These are phyloP conservation scores for Aspergillus thermomutatus DNA, from an alignment of 2,329 filamentous ascomycete genomes.

Conservation along the genomic window DNA sequence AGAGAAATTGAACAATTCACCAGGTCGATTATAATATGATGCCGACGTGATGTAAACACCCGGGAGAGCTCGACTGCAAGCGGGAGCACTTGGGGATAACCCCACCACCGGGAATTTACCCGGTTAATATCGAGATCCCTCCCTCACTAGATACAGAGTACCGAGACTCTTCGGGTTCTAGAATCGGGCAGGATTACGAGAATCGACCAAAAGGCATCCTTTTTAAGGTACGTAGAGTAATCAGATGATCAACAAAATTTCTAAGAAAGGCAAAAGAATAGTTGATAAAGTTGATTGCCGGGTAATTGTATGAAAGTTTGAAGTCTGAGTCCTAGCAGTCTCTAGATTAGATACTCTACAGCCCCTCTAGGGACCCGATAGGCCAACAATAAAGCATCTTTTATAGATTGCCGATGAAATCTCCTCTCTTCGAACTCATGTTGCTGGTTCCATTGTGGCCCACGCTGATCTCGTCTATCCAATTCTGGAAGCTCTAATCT, in stretches of 20 bases:
- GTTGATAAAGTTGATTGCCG: not conserved
- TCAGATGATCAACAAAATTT: not conserved
- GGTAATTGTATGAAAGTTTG: not conserved
- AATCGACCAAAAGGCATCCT: not conserved
- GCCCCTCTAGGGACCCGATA: not conserved
- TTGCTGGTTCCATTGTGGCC: not conserved
- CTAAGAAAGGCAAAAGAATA: not conserved
- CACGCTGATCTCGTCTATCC: not conserved
- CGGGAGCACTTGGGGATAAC: not conserved
- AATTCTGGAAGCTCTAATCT: not conserved
- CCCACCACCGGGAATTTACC: constrained; percentile 19
- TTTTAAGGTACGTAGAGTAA: not conserved
- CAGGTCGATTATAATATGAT: not conserved
- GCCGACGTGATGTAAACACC: constrained; percentile 3
- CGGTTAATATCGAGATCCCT: constrained; percentile 14
- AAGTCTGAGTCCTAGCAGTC: not conserved
- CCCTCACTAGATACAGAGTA: not conserved
- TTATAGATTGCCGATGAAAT: not conserved
- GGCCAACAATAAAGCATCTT: not conserved
- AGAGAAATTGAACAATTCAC: not conserved
- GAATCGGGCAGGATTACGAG: not conserved
- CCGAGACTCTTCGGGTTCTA: not conserved
- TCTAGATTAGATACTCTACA: not conserved
- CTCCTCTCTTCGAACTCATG: not conserved
- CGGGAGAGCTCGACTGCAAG: not conserved